These are phyloP conservation scores for Pestalotiopsis sp. DNA, from an alignment of 2,329 filamentous ascomycete species.

Conservation along the genomic window DNA sequence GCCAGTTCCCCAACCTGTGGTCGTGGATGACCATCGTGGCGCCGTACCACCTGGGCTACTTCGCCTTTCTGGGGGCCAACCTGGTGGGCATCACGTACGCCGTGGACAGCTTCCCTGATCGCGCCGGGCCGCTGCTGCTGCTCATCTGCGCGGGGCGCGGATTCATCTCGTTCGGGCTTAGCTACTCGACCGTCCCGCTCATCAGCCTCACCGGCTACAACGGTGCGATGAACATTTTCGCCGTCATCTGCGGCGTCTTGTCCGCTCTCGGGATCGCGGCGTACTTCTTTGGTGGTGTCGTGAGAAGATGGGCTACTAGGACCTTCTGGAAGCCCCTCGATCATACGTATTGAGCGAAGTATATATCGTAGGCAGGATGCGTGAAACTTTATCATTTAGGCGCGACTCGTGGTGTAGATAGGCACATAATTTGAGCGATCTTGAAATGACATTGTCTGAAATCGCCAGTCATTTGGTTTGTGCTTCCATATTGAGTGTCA, in stretches of 20 bases:
- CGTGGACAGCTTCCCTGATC: constrained; percentile 31
- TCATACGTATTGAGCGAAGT: neutral
- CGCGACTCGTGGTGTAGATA: too few relatives aligned
- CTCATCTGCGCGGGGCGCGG: constrained; percentile 28
- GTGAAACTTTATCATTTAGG: too few relatives aligned
- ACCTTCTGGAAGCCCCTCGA: neutral
- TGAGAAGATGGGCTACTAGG: constrained; percentile 8
- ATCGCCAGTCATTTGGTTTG: too few relatives aligned
- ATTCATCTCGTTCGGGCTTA: constrained; percentile 28
- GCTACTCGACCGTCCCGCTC: constrained; percentile 25
- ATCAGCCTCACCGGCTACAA: constrained; percentile 22
- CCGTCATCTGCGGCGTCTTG: constrained; percentile 21
- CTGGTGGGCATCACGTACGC: constrained; percentile 30
- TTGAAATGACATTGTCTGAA: too few relatives aligned
- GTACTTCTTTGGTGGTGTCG: constrained; percentile 9
- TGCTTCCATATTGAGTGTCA: too few relatives aligned
- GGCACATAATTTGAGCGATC: too few relatives aligned
- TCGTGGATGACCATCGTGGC: constrained; percentile 23
- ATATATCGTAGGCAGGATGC: too few relatives aligned
- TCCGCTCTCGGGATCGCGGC: constrained; percentile 1
- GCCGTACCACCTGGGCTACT: constrained; percentile 23
- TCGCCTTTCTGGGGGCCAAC: constrained; percentile 30
- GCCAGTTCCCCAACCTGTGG: constrained; percentile 37
- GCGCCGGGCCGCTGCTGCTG: constrained; percentile 28
- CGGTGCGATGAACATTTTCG: constrained; percentile 25